Base-by-base conservation (phyloP, 495 filamentous ascomycete species). In the Penicillium bialowiezense region DNA sequence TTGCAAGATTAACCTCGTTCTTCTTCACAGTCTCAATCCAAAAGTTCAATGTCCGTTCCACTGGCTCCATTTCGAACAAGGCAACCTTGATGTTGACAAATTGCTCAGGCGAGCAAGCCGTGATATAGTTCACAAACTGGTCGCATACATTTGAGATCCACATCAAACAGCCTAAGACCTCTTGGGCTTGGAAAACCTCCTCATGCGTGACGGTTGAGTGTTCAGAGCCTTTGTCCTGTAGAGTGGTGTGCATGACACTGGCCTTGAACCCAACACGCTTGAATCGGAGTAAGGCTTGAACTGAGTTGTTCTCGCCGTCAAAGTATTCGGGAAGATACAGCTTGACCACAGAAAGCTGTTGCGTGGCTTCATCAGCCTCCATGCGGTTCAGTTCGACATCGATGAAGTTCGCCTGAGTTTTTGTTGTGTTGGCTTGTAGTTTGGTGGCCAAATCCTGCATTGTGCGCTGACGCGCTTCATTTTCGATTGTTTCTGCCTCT, bases 391-490 rank as follows among this genome's bases (percentile, higher is more conserved):
- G 74, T 63, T 97, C 95, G 6, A 96, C 73, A 56, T 97, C 91
- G 47, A 97, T 92, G 0, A 90, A 90, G 64, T 93, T 97, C 56
- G 88, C 85, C 64, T 96, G 91, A 2, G 91, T 84, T 70, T 96
- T 97, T 10, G 88, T 78, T 18, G 89, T 90, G 9, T 91, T 92
- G 31, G 85, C 78, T 57, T 95, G 91, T 28, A 98, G 81, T 58
- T 93, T 91, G 80, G 91, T 79, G 67, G 96, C 97, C 34, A 98
- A 77, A 64, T 98, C 91, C 80, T 95, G 85, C 89, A 97, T 95
- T 17, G 90, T 89, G 42, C 90, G 80, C 28, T 91, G 95, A 24
- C 90, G 86, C 48, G 78, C 85, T 32, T 81, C 87, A 17, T 97
- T 78, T 53, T 97, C 87, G 56, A 90, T 89, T 5, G 91, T 87